phyloP scores from a whole-genome alignment of 495 filamentous ascomycete species.

The Penicillium parvum region DNA sequence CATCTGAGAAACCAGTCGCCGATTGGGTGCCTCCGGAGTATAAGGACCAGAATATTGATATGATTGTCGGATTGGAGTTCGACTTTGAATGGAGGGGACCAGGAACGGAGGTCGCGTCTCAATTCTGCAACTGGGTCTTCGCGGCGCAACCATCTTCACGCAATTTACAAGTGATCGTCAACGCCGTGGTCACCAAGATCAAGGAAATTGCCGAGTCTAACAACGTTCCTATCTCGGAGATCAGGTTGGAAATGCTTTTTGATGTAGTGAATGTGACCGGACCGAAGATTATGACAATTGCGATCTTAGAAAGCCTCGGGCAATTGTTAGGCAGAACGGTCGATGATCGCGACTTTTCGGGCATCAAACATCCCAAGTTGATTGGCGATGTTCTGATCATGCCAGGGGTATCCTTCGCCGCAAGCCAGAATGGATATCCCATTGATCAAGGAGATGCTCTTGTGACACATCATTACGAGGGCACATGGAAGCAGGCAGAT shows the following conservation, averaged over 20 bases:
- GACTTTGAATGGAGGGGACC: slow-evolving; percentile 33
- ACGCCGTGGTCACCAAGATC: slow-evolving; percentile 27
- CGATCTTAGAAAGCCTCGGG: slow-evolving; percentile 30
- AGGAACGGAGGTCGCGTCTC: slow-evolving; percentile 27
- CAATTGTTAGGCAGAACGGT: slow-evolving; percentile 17
- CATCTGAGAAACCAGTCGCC: slow-evolving; percentile 43
- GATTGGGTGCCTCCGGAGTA: slow-evolving; percentile 52
- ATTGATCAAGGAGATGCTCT: slow-evolving; percentile 25
- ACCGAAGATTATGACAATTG: slow-evolving; percentile 35
- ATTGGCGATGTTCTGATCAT: slow-evolving; percentile 39
- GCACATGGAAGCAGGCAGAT: slow-evolving; percentile 29
- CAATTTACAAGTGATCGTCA: slow-evolving; percentile 30
- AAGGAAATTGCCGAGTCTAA: slow-evolving; percentile 24
- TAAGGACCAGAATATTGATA: slow-evolving; percentile 24
- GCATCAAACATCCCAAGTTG: slow-evolving; percentile 30
- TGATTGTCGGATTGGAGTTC: slow-evolving; percentile 44
- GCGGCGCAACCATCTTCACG: slow-evolving; percentile 25
- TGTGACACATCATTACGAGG: slow-evolving; percentile 32
- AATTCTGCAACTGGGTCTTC: slow-evolving; percentile 43
- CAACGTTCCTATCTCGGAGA: slow-evolving; percentile 18
- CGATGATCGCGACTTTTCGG: slow-evolving; percentile 21
- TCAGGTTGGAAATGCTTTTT: slow-evolving; percentile 25
- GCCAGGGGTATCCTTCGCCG: slow-evolving; percentile 39
- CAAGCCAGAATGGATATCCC: slow-evolving; percentile 25
- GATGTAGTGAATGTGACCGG: slow-evolving; percentile 42